A percentile compares a stretch with the other conserved stretches of the same genome.
Evolutionary conservation across 257 asterid species (phyloP).

Genomic region (Lantana camara): DNA sequence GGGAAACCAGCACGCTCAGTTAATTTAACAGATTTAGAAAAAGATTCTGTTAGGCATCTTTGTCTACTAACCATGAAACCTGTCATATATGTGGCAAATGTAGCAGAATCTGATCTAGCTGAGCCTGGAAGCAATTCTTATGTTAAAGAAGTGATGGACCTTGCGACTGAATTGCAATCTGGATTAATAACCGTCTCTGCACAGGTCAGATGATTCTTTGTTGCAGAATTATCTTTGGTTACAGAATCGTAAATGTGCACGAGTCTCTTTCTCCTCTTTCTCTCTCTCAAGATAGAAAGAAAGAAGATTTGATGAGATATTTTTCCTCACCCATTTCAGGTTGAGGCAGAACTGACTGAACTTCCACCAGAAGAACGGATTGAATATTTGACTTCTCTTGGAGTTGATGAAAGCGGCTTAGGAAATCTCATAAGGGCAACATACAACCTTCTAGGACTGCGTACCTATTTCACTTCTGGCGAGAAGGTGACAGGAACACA

Average conservation of each 20-base stretch:
- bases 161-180: conserved; percentile 85
- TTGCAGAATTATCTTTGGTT: conserved; percentile 17
- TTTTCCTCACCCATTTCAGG: conserved; percentile 46
- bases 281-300: conserved; percentile 14
- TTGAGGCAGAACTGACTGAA: conserved; percentile 95
- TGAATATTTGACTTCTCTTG: conserved; percentile 87
- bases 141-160: conserved; percentile 70
- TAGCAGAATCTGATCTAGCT: conserved; percentile 94
- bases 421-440: conserved; percentile 94
- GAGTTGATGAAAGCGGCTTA: conserved; percentile 85
- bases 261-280: conserved; percentile 9
- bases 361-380: conserved; percentile 89
- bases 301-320: conserved; percentile 7
- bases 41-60: conserved; percentile 82
- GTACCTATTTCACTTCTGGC: conserved; percentile 96
- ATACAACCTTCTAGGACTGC: conserved; percentile 82
- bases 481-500: conserved; percentile 68
- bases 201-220: conserved; percentile 63
- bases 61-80: conserved; percentile 98
- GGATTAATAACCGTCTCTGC: conserved; percentile 88
- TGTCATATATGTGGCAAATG: conserved; percentile 89
- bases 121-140: conserved; percentile 70
- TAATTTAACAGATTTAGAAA: conserved; percentile 69
- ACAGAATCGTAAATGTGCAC: neutral
- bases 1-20: conserved; percentile 98